Base-by-base conservation (phyloP, 768 basidiomycete genomes). In the Termitomyces heimii region DNA sequence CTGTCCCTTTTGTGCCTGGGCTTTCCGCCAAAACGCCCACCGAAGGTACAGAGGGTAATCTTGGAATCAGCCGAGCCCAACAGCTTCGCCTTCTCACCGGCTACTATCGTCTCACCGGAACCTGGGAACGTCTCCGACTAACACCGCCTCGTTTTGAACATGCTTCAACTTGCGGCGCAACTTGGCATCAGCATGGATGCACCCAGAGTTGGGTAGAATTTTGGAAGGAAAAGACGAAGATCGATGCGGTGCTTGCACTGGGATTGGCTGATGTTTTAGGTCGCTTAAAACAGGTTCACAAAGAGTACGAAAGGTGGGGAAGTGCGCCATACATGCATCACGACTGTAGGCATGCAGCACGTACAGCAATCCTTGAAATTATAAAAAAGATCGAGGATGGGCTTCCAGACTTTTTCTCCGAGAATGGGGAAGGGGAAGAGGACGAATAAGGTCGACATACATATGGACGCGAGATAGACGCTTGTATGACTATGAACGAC, bases 311-410 rank as follows among this genome's bases (percentile, higher is more conserved):
- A 56, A 74, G 82, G 53, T 84, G 84, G 82, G 85, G 86, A 2
- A 81, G 79, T 57, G 83, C 83, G 57, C 83, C 84, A n/a, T 87
- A 88, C 65, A 89, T 89, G 88, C 85, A 89, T 63, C 84, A 82
- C 56, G 88, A 89, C 56, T 90, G 88, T 71, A 77, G 84, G 65
- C 69, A 73, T 63, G 68, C 73, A 22, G 88, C 86, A 24, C 79
- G 79, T 67, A 77, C 77, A 62, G 75, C 76, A 46, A 81, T 89
- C 46, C 67, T 69, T 24, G 84, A 84, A 44, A 70, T 77, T 54
- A 74, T 86, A 40, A 84, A 76, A 66, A 71, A 71, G 13, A 75
- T 86, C 13, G 84, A 82, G 61, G 82, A 86, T 24, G 76, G 74
- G 2, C 66, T 89, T 42, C 78, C 86, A 0, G 84, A 88, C 59